Conservation (phyloP, 2,329 filamentous ascomycete species). For the Hortaea sp. region DNA sequence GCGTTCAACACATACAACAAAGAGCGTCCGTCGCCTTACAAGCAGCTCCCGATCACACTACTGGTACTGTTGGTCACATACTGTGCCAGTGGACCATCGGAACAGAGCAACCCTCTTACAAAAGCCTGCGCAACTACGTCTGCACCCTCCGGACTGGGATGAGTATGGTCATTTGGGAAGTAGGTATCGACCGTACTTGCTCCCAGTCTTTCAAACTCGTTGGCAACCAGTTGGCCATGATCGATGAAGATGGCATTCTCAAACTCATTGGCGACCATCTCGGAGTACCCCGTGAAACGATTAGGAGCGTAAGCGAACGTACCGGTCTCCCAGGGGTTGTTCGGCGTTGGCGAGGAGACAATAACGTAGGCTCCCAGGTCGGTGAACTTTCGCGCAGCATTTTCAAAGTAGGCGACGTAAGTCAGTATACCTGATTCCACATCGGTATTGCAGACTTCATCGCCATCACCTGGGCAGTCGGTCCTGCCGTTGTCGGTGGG, state of each 20-base stretch:
- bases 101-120: constrained; percentile 27
- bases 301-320: constrained; percentile 37
- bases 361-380: constrained; percentile 52
- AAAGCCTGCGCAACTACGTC: constrained; percentile 48
- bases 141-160: constrained; percentile 49
- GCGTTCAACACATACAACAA: too few relatives aligned
- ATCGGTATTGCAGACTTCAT: constrained; percentile 13
- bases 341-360: constrained; percentile 49
- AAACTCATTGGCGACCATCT: constrained; percentile 41
- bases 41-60: not conserved
- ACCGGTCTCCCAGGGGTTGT: constrained; percentile 54
- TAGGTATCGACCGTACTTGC: constrained; percentile 40
- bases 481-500: constrained; percentile 51
- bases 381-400: constrained; percentile 45
- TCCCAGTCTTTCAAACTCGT: constrained; percentile 44
- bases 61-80: not conserved
- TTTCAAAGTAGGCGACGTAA: constrained; percentile 49
- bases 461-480: constrained; percentile 47
- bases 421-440: constrained; percentile 36
- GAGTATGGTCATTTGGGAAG: constrained; percentile 54
- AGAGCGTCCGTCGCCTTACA: too few relatives aligned
- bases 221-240: constrained; percentile 49
- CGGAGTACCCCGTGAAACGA: constrained; percentile 49
- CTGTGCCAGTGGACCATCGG: constrained; percentile 25
- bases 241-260: constrained; percentile 44